Conservation (phyloP, 768 basidiomycete genomes). For the Amanita exitialis region DNA sequence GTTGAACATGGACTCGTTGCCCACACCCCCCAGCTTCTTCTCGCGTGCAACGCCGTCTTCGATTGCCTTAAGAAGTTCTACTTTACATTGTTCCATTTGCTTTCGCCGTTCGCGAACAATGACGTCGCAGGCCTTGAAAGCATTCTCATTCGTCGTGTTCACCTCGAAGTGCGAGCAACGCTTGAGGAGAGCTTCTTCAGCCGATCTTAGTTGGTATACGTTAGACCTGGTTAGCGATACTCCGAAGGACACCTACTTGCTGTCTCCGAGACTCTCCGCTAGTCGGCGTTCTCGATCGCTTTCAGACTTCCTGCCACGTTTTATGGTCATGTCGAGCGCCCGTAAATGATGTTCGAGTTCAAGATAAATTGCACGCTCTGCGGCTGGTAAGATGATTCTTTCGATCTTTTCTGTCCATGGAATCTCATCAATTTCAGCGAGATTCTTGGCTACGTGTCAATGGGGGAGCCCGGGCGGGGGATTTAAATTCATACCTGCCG, state of each 20-base stretch:
- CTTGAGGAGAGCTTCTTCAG: conserved; percentile 89
- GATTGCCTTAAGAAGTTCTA: conserved; percentile 59
- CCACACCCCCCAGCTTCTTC: conserved; percentile 50
- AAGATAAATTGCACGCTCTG: conserved; percentile 89
- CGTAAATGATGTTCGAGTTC: conserved; percentile 91
- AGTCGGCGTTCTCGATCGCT: conserved; percentile 88
- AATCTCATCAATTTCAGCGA: conserved; percentile 96
- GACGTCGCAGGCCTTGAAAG: conserved; percentile 88
- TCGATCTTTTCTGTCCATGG: conserved; percentile 59
- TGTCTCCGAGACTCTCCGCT: conserved; percentile 79
- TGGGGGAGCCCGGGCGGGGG: background rate
- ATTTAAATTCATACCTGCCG: conserved; percentile 51
- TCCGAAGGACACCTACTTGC: conserved; percentile 47
- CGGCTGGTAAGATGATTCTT: conserved; percentile 71
- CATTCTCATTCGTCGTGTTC: conserved; percentile 60
- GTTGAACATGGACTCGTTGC: conserved; percentile 69
- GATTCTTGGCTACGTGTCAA: conserved; percentile 46
- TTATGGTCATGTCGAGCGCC: conserved; percentile 81
- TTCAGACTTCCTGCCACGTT: conserved; percentile 52
- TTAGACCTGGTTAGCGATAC: conserved; percentile 3
- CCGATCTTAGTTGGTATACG: conserved; percentile 39
- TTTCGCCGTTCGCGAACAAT: conserved; percentile 75
- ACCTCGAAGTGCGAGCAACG: conserved; percentile 93
- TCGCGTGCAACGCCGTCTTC: conserved; percentile 59
- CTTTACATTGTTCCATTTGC: conserved; percentile 73